Base-by-base conservation (phyloP, 352 stramenopile species). In the Phytophthora megakarya region DNA sequence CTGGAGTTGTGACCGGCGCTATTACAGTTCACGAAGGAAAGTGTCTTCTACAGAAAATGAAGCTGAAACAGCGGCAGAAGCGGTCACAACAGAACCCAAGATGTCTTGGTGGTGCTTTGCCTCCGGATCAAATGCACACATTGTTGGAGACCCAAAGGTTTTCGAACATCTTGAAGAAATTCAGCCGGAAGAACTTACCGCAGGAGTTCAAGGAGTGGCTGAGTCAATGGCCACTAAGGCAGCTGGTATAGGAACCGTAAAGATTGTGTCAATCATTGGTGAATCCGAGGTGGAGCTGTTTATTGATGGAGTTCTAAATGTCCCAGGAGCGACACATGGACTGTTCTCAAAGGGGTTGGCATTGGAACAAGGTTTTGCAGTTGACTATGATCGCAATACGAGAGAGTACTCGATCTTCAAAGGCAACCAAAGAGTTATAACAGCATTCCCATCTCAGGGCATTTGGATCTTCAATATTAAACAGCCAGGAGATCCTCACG, bases 391-490 rank as follows among this genome's bases (percentile, higher is more conserved):
- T 22, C 7, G 15, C 4, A 16, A 10, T 2, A 49, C 51, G 0
- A 32, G 6, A 25, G 10, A 23, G 1, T 50, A 44, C 5, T 45
- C 3, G 22, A 19, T 35, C 19, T 16, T 32, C 26, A 51, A 50
- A 18, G 39, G 50, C 3, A 26, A 11, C 1, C 8, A 44, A 26
- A 23, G 16, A 0, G 51, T 60, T 5, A 25, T 60, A 22, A 3
- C 25, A 23, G 39, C 39, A 10, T 9, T 22, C 30, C 33, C 50
- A 5, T 8, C 37, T 8, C 37, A 49, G 42, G 50, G 3, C 15
- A 58, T 58, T 19, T 49, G 37, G n/a, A 18, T 48, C 5, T 58
- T 58, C 12, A n/a, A 48, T 7, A 28, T 37, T 3, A 38, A 48
- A 9, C 35, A 52, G 26, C 6, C 16, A 25, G 7, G 1, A 10